Base-by-base conservation (phyloP, 2,329 filamentous ascomycete genomes). In the Verticillium alfalfae region DNA sequence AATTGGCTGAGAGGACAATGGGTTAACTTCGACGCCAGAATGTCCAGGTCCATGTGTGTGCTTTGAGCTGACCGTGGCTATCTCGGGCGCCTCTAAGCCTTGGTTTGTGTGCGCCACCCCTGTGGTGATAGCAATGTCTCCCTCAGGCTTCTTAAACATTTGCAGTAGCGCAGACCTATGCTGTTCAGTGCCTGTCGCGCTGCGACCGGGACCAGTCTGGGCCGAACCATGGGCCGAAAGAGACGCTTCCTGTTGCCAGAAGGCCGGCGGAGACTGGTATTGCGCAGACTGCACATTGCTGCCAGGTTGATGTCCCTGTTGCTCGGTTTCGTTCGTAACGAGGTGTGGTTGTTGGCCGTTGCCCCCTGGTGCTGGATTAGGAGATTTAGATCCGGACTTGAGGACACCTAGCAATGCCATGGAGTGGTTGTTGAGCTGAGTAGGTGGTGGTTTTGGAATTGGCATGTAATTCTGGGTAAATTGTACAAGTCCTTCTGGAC, bases 101-200 rank as follows among this genome's bases (percentile, higher is more conserved):
- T 18, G n/a, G 12, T 10, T 10, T 12, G 22, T 7, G 45, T 3
- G 12, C 2, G 34, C 13, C 9, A 22, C 18, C n/a, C 39, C 22
- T 13, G 7, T 22, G 3, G 22, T 56, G 31, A 34, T 55, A 34
- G 61, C 41, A 31, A 31, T 60, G 58, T 63, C 36, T 3, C 71
- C 62, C 34, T 70, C 70, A 12, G 71, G 65, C 64, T 79, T 79
- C 63, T 83, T 84, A 71, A 87, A 85, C 75, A 86, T 83, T 26
- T 76, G 79, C 15, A 86, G 72, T 22, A 86, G 72, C 8, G 79
- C 75, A 18, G 76, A 79, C 26, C 81, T 79, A 64, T 85, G 82
- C 39, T 56, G 26, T 3, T 56, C 54, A 10, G 54, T 34, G 13
- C 26, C 34, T 3, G 54, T 13, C 3, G 3, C 8, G 34, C 13